Evolutionary conservation across 257 asterid genomes (phyloP).

Genomic region (Capsicum baccatum): DNA sequence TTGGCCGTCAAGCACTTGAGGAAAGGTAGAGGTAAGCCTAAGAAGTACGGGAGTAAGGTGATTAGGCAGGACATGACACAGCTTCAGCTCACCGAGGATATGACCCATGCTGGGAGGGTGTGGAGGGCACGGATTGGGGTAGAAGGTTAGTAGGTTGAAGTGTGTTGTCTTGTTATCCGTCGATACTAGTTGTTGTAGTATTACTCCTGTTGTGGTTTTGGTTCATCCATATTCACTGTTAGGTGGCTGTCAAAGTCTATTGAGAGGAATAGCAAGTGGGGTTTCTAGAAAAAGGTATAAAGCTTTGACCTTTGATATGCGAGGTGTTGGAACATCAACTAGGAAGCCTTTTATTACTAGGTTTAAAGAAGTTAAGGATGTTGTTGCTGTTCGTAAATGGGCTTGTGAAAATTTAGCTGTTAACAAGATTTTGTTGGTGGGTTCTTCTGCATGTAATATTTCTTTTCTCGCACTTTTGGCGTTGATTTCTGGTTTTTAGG

Average conservation of each 20-base stretch:
- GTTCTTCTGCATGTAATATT: conserved; percentile 59
- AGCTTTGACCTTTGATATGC: conserved; percentile 60
- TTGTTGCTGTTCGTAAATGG: conserved; percentile 61
- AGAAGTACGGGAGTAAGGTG: too few species aligned
- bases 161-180: neutral
- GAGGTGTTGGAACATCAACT: conserved; percentile 57
- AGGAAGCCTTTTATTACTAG: conserved; percentile 55
- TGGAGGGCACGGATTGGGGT: too few species aligned
- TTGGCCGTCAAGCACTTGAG: too few species aligned
- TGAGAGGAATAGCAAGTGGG: conserved; percentile 52
- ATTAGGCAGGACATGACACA: too few species aligned
- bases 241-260: conserved; percentile 56
- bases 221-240: conserved; percentile 62
- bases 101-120: too few species aligned
- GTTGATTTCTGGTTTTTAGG: neutral
- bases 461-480: neutral
- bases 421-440: conserved; percentile 46
- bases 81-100: too few species aligned
- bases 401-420: conserved; percentile 37
- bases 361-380: conserved; percentile 50
- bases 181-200: neutral
- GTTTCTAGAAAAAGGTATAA: conserved; percentile 51
- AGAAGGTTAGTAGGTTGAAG: neutral
- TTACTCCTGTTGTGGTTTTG: conserved; percentile 37
- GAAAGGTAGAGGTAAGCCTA: too few species aligned